phyloP scores from a whole-genome alignment of 2,329 filamentous ascomycete species.

The Cyphellophora europaea region DNA sequence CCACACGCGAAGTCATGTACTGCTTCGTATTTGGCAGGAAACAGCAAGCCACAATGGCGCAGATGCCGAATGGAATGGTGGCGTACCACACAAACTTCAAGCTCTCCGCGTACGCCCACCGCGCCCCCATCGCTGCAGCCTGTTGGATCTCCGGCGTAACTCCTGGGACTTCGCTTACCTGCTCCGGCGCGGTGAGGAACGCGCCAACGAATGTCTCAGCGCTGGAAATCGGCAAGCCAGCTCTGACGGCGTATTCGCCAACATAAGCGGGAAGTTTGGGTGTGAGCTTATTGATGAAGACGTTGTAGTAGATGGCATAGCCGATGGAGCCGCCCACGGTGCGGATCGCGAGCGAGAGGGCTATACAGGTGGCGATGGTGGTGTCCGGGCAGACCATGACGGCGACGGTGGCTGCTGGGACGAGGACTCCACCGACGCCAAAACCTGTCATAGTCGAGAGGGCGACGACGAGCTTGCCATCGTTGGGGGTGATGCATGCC shows the following conservation, averaged over 20 bases:
- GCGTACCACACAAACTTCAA: constrained; percentile 9
- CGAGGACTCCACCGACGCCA: constrained; percentile 8
- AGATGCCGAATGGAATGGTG: constrained; percentile 10
- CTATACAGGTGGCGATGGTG: constrained; percentile 4
- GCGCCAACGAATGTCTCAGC: constrained; percentile 7
- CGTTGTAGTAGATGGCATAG: constrained; percentile 7
- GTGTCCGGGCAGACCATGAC: constrained; percentile 8
- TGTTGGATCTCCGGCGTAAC: constrained; percentile 6
- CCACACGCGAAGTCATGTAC: constrained; percentile 10
- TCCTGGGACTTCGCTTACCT: constrained; percentile 4
- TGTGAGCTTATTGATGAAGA: constrained; percentile 8
- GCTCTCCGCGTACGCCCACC: constrained; percentile 10
- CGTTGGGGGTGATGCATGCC: constrained; percentile 4
- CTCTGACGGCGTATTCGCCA: constrained; percentile 8
- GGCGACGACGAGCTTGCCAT: constrained; percentile 1
- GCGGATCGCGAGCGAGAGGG: constrained; percentile 6
- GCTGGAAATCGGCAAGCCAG: constrained; percentile 7
- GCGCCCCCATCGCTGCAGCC: constrained; percentile 7
- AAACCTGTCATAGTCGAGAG: constrained; percentile 3
- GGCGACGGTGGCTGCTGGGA: constrained; percentile 14
- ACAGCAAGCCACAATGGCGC: constrained; percentile 10
- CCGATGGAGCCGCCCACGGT: constrained; percentile 7
- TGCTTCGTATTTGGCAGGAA: constrained; percentile 10
- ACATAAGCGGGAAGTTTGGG: constrained; percentile 2
- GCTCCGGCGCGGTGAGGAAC: constrained; percentile 5